These are phyloP conservation scores for Colletotrichum tropicale DNA, from an alignment of 2,329 filamentous ascomycete species.

Conservation along the genomic window DNA sequence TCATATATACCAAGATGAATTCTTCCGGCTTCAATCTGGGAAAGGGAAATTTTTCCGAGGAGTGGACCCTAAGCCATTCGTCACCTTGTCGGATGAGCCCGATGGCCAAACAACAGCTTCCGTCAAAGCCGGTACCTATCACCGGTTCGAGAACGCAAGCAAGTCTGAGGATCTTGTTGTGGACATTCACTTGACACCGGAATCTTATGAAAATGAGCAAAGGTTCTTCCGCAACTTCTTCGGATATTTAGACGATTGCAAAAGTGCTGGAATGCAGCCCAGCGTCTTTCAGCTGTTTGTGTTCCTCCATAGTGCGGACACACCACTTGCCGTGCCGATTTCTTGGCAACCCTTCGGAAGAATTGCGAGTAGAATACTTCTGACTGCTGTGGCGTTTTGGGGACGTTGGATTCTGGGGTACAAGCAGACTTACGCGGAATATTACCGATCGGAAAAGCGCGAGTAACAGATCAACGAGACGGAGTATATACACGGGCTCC, in stretches of 20 bases:
- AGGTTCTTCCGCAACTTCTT: conserved; percentile 30
- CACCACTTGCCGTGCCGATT: conserved; percentile 24
- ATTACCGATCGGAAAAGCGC: conserved; percentile 16
- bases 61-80: conserved; percentile 7
- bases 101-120: conserved; percentile 8
- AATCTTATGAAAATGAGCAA: conserved; percentile 25
- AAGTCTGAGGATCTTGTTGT: conserved; percentile 22
- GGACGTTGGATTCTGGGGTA: conserved; percentile 19
- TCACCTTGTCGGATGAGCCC: conserved; percentile 14
- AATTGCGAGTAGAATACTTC: conserved; percentile 12
- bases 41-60: conserved; percentile 22
- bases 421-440: conserved; percentile 16
- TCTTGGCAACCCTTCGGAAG: conserved; percentile 10
- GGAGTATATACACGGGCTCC: not conserved
- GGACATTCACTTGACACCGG: conserved; percentile 25
- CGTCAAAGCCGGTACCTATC: conserved; percentile 19
- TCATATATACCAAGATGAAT: conserved; percentile 27
- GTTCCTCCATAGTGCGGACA: conserved; percentile 25
- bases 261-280: conserved; percentile 9
- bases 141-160: conserved; percentile 27
- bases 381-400: conserved; percentile 3
- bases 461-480: not conserved
- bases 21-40: conserved; percentile 22
- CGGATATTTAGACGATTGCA: conserved; percentile 29
- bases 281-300: conserved; percentile 28